Percentiles rank a stretch among this genome's conserved stretches.
These are phyloP conservation scores for Pseudopithomyces maydicus DNA, from an alignment of 2,329 filamentous ascomycete genomes.

Conservation along the genomic window DNA sequence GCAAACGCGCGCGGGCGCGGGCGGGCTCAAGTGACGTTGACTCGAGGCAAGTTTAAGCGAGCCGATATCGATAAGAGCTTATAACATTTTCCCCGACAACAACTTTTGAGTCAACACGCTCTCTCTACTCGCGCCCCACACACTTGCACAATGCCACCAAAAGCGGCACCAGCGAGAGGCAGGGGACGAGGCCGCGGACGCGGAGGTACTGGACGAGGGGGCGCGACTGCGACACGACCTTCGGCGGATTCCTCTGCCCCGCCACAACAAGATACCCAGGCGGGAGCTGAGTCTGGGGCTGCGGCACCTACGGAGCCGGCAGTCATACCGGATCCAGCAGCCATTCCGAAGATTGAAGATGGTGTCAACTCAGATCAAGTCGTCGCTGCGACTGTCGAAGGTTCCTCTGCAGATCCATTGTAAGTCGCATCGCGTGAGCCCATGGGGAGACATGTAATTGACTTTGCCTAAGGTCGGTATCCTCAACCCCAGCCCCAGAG, in stretches of 20 bases:
- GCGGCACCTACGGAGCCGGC: constrained; percentile 7
- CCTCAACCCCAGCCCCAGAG: constrained; percentile 23
- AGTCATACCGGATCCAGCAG: constrained; percentile 13
- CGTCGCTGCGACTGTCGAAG: constrained; percentile 18
- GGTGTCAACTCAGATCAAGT: constrained; percentile 15
- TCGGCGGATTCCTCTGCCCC: constrained; percentile 12
- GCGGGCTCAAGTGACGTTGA: constrained; percentile 22
- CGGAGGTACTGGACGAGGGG: constrained; percentile 26
- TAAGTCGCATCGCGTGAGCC: constrained; percentile 7
- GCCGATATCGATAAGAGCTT: constrained; percentile 39
- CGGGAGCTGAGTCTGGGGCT: constrained; percentile 11
- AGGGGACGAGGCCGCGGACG: constrained; percentile 27
- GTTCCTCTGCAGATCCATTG: constrained; percentile 12
- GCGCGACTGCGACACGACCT: constrained; percentile 15
- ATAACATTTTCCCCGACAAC: constrained; percentile 2
- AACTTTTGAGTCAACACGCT: constrained; percentile 2
- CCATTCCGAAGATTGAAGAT: constrained; percentile 28
- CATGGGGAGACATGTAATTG: constrained; percentile 2
- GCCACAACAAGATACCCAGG: constrained; percentile 21
- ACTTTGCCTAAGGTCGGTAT: constrained; percentile 14
- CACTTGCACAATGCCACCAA: constrained; percentile 36
- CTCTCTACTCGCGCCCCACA: neutral
- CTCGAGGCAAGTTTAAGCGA: constrained; percentile 6
- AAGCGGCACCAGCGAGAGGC: constrained; percentile 24
- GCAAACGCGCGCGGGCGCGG: neutral